phyloP scores from a whole-genome alignment of 2,329 filamentous ascomycete genomes.

The Dactylellina drechsleri region DNA sequence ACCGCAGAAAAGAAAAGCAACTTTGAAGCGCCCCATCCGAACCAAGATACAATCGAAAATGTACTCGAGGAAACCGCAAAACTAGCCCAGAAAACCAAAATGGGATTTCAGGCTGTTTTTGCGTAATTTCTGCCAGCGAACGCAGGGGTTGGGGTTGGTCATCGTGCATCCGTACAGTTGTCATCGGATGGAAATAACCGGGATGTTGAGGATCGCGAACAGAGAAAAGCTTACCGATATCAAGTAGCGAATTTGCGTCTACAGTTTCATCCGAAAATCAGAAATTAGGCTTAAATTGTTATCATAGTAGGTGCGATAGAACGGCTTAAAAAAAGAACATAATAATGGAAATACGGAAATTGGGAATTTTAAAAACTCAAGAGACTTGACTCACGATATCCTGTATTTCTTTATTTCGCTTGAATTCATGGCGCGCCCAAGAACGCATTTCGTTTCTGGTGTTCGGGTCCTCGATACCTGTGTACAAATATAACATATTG shows the following conservation, averaged over 20 bases:
- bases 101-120: constrained; percentile 36
- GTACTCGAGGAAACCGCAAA: not conserved
- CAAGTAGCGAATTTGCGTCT: constrained; percentile 55
- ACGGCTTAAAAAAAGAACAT: not conserved
- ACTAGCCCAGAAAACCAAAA: not conserved
- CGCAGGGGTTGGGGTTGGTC: constrained; percentile 36
- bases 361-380: not conserved
- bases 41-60: constrained; percentile 4
- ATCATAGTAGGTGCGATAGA: not conserved
- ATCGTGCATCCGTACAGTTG: constrained; percentile 44
- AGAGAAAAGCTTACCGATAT: constrained; percentile 44
- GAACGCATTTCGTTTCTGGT: constrained; percentile 46
- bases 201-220: not conserved
- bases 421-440: constrained; percentile 54
- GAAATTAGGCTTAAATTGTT: constrained; percentile 42
- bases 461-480: constrained; percentile 42
- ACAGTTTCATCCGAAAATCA: constrained; percentile 2
- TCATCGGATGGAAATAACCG: constrained; percentile 10
- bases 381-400: constrained; percentile 31
- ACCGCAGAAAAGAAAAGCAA: not conserved
- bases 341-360: not conserved
- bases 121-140: constrained; percentile 53
- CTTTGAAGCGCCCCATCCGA: not conserved
- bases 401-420: constrained; percentile 43
- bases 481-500: not conserved